Conservation (phyloP, 345 rosid genomes). For the Brassica carinata region DNA sequence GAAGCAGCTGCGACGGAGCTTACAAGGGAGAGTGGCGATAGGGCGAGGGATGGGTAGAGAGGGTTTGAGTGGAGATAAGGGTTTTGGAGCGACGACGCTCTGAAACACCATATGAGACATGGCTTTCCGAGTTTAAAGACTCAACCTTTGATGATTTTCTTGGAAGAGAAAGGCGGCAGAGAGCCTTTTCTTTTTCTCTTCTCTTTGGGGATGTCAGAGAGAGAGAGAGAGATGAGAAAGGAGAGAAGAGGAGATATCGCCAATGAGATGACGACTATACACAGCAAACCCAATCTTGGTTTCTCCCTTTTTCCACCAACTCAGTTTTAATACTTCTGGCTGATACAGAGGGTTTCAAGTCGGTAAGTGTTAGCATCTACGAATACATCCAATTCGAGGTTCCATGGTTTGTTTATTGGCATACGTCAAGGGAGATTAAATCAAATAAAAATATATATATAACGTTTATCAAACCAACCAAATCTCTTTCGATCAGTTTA, state of each 20-base stretch:
- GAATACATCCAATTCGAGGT: not conserved
- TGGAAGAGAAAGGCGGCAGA: slow-evolving; percentile 16
- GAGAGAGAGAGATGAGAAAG: slow-evolving; percentile 30
- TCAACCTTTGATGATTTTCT: slow-evolving; percentile 20
- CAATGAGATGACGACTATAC: slow-evolving; percentile 27
- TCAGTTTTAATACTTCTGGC: not conserved
- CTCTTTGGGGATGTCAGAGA: slow-evolving; percentile 23
- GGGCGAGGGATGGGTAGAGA: slow-evolving; percentile 43
- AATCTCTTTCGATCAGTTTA: slow-evolving; percentile 14
- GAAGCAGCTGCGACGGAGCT: slow-evolving; percentile 45
- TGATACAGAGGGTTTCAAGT: slow-evolving; percentile 1
- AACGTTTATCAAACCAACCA: slow-evolving; percentile 8
- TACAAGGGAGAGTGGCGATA: slow-evolving; percentile 37
- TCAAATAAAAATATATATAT: not conserved
- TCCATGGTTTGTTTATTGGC: not conserved
- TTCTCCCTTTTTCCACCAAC: slow-evolving; percentile 5
- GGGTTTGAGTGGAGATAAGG: slow-evolving; percentile 43
- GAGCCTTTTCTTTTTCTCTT: slow-evolving; percentile 15
- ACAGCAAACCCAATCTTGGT: slow-evolving; percentile 42
- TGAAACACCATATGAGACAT: slow-evolving; percentile 57
- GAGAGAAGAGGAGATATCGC: slow-evolving; percentile 43
- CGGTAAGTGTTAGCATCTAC: not conserved
- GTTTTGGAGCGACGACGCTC: slow-evolving; percentile 48
- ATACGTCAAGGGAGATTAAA: slow-evolving; percentile 4
- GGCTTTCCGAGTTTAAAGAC: not conserved